Evolutionary conservation across 108 stramenopile species (phyloP), one percentile per base, ranked within the genome.

Genomic region (Thalassiosira profunda): DNA sequence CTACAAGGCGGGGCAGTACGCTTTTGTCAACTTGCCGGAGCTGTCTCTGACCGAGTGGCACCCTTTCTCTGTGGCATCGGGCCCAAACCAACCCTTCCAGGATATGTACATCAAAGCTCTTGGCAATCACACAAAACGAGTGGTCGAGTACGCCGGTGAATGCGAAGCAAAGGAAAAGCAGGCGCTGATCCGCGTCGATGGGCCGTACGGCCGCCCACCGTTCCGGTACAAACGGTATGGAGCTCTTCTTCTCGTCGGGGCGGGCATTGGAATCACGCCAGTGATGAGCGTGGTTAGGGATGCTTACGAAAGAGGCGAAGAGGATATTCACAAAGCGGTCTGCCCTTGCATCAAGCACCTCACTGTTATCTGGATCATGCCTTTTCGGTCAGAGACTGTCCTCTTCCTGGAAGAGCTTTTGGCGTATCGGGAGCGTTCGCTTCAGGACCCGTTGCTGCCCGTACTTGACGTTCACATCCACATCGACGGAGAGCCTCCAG

Each of bases 31-130:
- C 25, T 70, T 70, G 41, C 67, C 67, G 12, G 56, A 69, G 28
- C 36, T 69, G 11, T 69, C 67, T 1, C 57, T 47, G 41, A 51
- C 56, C 61, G 69, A 70, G 26, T 70, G 69, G 69, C 69, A 70
- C 35, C 69, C 69, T 10, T 70, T 70, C 28, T 70, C 69, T 5
- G 58, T 70, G 21, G 69, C 69, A 60, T 70, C 69, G 18, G 69
- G 44, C 21, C 67, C 67, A 20, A 52, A 30, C 21, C 40, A 70
- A 21, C 41, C 58, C 10, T 70, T 36, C 34, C 35, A 60, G 30
- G 69, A 70, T 35, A 36, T 70, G 17, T 70, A 70, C 47, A 70
- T 70, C 30, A 70, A 59, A 41, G 35, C 18, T 7, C 12, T 54
- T 30, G 53, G 53, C 18, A 54, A 54, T 54, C 53, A 54, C 4